Percentiles rank a stretch among this genome's conserved stretches.
Conservation (phyloP, 176 grass and related monocot genomes). For the Oryza longistaminata region DNA sequence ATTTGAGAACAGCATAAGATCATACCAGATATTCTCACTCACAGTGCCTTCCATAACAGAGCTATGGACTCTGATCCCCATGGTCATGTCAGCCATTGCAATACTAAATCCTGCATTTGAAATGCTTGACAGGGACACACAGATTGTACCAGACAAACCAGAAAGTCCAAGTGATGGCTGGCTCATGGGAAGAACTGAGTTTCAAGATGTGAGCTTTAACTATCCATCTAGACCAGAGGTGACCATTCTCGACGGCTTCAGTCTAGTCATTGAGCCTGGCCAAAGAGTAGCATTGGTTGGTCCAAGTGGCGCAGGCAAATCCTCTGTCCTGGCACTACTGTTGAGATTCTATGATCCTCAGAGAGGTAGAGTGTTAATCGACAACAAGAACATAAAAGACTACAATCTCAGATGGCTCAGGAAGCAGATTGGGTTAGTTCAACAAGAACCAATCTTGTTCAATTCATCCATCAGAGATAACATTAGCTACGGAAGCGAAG, state of each 20-base stretch:
- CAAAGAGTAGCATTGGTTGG: constrained; percentile 54
- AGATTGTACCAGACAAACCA: constrained; percentile 45
- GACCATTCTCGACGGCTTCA: constrained; percentile 48
- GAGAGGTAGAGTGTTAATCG: constrained; percentile 38
- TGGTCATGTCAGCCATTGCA: constrained; percentile 47
- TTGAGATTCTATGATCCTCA: constrained; percentile 55
- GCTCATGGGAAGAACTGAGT: constrained; percentile 41
- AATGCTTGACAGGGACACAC: constrained; percentile 48
- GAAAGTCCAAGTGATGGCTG: not conserved
- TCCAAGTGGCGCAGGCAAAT: constrained; percentile 57
- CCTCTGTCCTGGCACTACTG: constrained; percentile 48
- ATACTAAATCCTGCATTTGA: constrained; percentile 51
- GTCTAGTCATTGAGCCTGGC: constrained; percentile 36
- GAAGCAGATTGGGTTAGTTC: constrained; percentile 51
- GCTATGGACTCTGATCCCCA: constrained; percentile 53
- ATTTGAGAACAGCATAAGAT: constrained; percentile 49
- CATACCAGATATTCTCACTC: constrained; percentile 62
- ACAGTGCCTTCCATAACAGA: constrained; percentile 56
- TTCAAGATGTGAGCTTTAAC: constrained; percentile 40
- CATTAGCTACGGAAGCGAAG: constrained; percentile 47
- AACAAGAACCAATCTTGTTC: constrained; percentile 63
- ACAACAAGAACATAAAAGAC: constrained; percentile 39
- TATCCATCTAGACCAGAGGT: constrained; percentile 48
- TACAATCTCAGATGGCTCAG: constrained; percentile 57
- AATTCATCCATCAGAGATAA: constrained; percentile 55